These are phyloP conservation scores for Pichia thaimueangensis DNA, from an alignment of 805 yeast genomes.

Conservation along the genomic window DNA sequence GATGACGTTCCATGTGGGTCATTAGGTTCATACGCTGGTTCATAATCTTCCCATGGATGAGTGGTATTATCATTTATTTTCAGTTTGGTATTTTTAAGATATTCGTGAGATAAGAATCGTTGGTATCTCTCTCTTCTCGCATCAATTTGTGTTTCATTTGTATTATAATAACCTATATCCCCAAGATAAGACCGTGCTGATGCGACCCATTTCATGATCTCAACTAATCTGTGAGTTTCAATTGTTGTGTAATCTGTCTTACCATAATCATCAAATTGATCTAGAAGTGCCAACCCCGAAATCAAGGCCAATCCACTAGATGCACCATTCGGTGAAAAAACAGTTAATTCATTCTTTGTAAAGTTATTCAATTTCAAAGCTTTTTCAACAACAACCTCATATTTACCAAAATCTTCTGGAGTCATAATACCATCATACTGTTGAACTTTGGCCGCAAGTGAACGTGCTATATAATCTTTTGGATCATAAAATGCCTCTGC, in stretches of 20 bases:
- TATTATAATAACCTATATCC: constrained; percentile 38
- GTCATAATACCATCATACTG: constrained; percentile 62
- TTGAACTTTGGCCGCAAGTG: constrained; percentile 45
- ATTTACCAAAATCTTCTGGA: constrained; percentile 58
- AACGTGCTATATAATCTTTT: constrained; percentile 60
- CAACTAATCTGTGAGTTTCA: constrained; percentile 64
- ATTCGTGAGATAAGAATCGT: constrained; percentile 43
- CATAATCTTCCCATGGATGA: constrained; percentile 60
- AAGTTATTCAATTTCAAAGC: constrained; percentile 37
- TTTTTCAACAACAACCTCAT: constrained; percentile 43
- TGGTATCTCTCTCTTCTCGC: constrained; percentile 34
- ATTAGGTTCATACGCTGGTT: constrained; percentile 69
- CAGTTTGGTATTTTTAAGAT: constrained; percentile 46
- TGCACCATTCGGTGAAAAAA: constrained; percentile 61
- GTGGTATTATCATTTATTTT: constrained; percentile 57
- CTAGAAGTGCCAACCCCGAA: constrained; percentile 65
- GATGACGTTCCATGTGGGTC: constrained; percentile 93
- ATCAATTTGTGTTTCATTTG: constrained; percentile 19
- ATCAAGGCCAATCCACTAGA: constrained; percentile 79
- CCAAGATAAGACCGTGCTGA: constrained; percentile 83
- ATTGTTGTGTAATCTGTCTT: constrained; percentile 38
- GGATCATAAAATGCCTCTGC: constrained; percentile 81
- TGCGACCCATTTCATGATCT: constrained; percentile 92
- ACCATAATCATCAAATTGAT: constrained; percentile 27
- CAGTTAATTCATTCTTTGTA: constrained; percentile 24